Percentiles rank a stretch among this genome's conserved stretches.
These are phyloP conservation scores for Mycena vulgaris DNA, from an alignment of 768 basidiomycete genomes.

Conservation along the genomic window DNA sequence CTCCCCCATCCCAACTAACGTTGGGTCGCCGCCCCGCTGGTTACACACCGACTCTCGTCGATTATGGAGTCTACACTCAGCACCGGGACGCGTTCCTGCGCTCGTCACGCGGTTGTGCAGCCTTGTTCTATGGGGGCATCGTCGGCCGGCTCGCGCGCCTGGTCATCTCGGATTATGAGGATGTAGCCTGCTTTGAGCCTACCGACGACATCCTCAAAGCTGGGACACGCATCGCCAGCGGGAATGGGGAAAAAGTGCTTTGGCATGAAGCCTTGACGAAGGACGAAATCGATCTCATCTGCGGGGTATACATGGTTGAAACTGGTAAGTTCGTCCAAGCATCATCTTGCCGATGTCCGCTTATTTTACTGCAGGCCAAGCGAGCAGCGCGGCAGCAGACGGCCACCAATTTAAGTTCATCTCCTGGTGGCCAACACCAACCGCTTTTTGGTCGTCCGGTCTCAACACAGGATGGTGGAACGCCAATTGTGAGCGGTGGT, in stretches of 20 bases:
- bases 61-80: slow-evolving; percentile 25
- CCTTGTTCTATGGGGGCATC: too few relatives aligned
- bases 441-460: slow-evolving; percentile 24
- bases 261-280: slow-evolving; percentile 22
- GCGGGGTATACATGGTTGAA: slow-evolving; percentile 28
- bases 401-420: slow-evolving; percentile 27
- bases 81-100: slow-evolving; percentile 22
- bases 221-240: slow-evolving; percentile 3
- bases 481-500: too few relatives aligned
- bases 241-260: background rate
- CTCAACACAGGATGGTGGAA: too few relatives aligned
- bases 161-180: slow-evolving; percentile 10
- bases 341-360: slow-evolving; percentile 8
- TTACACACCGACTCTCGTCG: slow-evolving; percentile 22
- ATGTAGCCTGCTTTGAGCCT: slow-evolving; percentile 4
- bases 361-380: slow-evolving; percentile 24
- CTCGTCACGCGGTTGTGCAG: slow-evolving; percentile 24
- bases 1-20: slow-evolving; percentile 5
- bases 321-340: slow-evolving; percentile 18
- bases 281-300: slow-evolving; percentile 14
- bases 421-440: slow-evolving; percentile 31
- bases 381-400: background rate
- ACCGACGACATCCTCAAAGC: slow-evolving; percentile 20
- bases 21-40: slow-evolving; percentile 25
- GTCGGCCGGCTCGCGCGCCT: slow-evolving; percentile 25